Evolutionary conservation across 1,284 basidiomycete genomes (phyloP).

Genomic region (Trichosporon coremiiforme): DNA sequence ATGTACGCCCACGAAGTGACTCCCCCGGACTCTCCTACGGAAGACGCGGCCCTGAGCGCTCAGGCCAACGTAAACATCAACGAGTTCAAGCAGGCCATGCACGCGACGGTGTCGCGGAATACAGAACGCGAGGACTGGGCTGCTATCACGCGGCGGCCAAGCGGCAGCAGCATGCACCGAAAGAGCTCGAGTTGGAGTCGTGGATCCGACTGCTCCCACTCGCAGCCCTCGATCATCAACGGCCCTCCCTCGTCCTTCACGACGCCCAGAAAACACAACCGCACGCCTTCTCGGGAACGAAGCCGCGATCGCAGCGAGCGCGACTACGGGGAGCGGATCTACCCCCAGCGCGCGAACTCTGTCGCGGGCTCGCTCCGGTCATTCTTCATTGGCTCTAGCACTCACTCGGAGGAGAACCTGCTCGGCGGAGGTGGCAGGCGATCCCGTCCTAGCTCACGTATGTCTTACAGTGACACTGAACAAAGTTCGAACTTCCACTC

Average conservation of each 20-base stretch:
- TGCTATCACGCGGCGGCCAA: constrained; percentile 14
- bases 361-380: constrained; percentile 26
- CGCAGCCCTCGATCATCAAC: constrained; percentile 14
- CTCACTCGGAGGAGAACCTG: background rate
- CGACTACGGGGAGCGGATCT: constrained; percentile 17
- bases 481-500: constrained; percentile 4
- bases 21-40: constrained; percentile 40
- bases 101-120: constrained; percentile 24
- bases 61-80: constrained; percentile 19
- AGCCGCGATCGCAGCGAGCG: background rate
- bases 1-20: constrained; percentile 48
- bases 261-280: background rate
- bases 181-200: constrained; percentile 17
- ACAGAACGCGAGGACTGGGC: constrained; percentile 34
- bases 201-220: constrained; percentile 16
- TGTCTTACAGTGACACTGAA: constrained; percentile 17
- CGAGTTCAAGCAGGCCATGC: constrained; percentile 24
- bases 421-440: background rate
- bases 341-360: constrained; percentile 20
- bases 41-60: constrained; percentile 22
- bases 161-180: constrained; percentile 21
- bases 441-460: background rate
- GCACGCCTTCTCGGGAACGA: background rate
- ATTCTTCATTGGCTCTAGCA: constrained; percentile 21
- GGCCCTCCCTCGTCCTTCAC: background rate